phyloP scores from a whole-genome alignment of 106 monocot genomes.

The Acanthochlamys bracteata region DNA sequence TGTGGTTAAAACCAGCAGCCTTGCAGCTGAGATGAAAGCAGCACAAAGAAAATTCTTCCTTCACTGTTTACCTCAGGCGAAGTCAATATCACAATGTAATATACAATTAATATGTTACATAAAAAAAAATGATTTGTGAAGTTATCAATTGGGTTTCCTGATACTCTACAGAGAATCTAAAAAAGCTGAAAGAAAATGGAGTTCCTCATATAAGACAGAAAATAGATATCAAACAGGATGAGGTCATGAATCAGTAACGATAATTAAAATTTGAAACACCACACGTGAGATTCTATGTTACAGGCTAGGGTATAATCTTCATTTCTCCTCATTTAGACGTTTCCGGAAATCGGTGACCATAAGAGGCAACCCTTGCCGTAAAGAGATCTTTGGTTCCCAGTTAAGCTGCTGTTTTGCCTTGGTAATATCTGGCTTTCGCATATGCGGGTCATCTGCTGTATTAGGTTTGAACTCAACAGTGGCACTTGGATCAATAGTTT shows the following conservation, averaged over 20 bases:
- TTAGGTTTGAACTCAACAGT: constrained; percentile 73
- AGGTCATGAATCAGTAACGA: no score
- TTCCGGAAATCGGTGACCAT: constrained; percentile 80
- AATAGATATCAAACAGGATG: not conserved
- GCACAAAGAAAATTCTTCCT: constrained; percentile 19
- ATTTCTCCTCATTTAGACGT: constrained; percentile 27
- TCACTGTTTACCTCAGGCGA: constrained; percentile 42
- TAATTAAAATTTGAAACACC: not conserved
- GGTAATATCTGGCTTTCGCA: constrained; percentile 76
- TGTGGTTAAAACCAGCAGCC: constrained; percentile 9
- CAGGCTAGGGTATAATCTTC: not conserved
- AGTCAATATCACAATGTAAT: not conserved
- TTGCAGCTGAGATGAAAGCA: not conserved
- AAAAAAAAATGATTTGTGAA: not conserved
- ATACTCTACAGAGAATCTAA: not conserved
- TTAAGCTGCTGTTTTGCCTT: constrained; percentile 65
- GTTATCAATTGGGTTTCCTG: not conserved
- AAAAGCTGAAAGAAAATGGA: not conserved
- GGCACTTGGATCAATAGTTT: constrained; percentile 61
- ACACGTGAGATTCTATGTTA: not conserved
- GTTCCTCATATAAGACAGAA: not conserved
- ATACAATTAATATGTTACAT: not conserved
- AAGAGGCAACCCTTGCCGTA: constrained; percentile 62
- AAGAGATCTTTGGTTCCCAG: constrained; percentile 77
- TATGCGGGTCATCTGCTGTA: constrained; percentile 85